Conservation (phyloP, 805 yeast species). For the Myxozyma mucilagina region DNA sequence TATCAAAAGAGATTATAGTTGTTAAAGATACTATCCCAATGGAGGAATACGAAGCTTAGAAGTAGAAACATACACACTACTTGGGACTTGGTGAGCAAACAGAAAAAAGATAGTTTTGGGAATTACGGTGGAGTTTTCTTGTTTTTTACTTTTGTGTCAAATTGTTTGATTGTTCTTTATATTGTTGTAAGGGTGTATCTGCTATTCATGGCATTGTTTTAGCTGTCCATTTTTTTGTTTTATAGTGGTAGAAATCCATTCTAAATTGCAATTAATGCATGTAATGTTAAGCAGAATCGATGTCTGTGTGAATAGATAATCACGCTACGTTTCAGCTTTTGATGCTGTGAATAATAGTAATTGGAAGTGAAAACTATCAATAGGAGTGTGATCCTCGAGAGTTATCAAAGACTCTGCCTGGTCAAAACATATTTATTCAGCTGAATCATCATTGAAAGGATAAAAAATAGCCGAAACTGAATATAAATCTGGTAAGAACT, state of each 20-base stretch:
- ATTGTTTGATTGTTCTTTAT: not conserved
- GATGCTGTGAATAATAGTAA: no score
- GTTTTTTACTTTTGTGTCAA: not conserved
- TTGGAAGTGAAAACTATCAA: no score
- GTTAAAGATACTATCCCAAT: constrained; percentile 53
- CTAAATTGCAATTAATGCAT: no score
- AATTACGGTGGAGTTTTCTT: not conserved
- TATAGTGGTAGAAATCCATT: not conserved
- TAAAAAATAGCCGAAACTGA: no score
- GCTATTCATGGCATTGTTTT: not conserved
- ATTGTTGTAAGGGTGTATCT: not conserved
- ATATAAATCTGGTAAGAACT: no score
- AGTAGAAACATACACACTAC: not conserved
- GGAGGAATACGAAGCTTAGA: constrained; percentile 31
- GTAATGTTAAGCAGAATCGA: no score
- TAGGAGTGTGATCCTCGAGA: no score
- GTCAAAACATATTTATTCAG: no score
- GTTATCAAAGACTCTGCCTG: no score
- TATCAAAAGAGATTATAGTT: constrained; percentile 61
- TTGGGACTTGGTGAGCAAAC: not conserved
- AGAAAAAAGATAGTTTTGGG: not conserved
- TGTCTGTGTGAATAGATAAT: no score
- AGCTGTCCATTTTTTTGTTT: not conserved
- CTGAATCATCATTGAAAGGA: no score
- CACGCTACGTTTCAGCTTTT: no score